These are phyloP conservation scores for Rubia balearica DNA, from an alignment of 305 asterid species.

Conservation along the genomic window DNA sequence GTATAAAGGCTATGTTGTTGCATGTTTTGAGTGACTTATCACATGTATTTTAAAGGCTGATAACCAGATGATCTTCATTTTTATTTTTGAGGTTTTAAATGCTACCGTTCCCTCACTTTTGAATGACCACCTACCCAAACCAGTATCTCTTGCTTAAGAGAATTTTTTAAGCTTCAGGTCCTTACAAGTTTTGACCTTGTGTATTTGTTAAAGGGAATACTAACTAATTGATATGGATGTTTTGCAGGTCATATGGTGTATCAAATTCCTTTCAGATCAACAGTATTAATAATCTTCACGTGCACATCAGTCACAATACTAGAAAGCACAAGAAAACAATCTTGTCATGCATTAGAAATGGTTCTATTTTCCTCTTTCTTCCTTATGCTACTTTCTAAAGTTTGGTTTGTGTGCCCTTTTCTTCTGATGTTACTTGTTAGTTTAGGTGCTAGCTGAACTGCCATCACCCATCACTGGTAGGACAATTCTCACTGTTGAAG, in stretches of 20 bases:
- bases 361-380: conserved; percentile 18
- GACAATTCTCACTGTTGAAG: conserved; percentile 81
- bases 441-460: conserved; percentile 74
- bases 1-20: background rate
- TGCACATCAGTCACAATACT: conserved; percentile 28
- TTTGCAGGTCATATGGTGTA: conserved; percentile 58
- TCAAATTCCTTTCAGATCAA: conserved; percentile 36
- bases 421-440: conserved; percentile 16
- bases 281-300: conserved; percentile 21
- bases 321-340: conserved; percentile 35
- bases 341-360: conserved; percentile 49
- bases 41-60: background rate
- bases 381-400: background rate
- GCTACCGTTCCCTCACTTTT: background rate
- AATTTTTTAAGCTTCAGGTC: background rate
- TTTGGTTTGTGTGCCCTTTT: background rate
- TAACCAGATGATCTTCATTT: background rate
- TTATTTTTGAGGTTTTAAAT: background rate
- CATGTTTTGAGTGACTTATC: background rate
- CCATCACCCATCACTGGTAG: conserved; percentile 85
- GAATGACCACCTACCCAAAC: background rate
- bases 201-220: background rate
- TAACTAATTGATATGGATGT: background rate
- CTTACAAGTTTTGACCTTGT: background rate
- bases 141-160: background rate